phyloP scores from a whole-genome alignment of 1,139 yeast genomes.

The Geotrichum cucujoidarum region DNA sequence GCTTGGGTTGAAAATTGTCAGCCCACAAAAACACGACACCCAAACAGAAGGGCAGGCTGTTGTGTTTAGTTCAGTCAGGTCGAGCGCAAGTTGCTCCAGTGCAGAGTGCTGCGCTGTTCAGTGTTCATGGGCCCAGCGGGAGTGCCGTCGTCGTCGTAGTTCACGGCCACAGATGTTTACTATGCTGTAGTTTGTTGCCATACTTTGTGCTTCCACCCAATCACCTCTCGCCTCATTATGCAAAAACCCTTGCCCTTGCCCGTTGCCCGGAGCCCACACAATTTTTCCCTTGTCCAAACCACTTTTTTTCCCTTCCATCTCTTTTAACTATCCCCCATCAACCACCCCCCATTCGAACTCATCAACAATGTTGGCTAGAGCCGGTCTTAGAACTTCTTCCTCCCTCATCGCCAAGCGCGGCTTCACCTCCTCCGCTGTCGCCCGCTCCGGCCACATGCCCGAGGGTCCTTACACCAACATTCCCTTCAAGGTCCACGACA shows the following conservation, averaged over 20 bases:
- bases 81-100: too few relatives aligned
- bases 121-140: too few relatives aligned
- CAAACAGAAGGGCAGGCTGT: too few relatives aligned
- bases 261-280: not conserved
- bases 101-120: too few relatives aligned
- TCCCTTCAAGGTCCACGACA: conserved; percentile 89
- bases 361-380: conserved; percentile 23
- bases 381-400: conserved; percentile 26
- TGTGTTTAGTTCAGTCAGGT: too few relatives aligned
- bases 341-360: conserved; percentile 2
- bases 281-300: conserved; percentile 4
- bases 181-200: too few relatives aligned
- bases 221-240: too few relatives aligned
- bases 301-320: conserved; percentile 4
- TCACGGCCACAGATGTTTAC: too few relatives aligned
- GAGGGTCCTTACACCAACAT: conserved; percentile 87
- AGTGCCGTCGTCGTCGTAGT: too few relatives aligned
- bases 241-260: conserved; percentile 27
- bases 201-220: too few relatives aligned
- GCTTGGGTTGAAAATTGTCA: too few relatives aligned
- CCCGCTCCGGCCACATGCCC: conserved; percentile 49
- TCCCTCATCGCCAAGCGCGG: conserved; percentile 30
- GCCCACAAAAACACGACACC: too few relatives aligned
- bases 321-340: not conserved
- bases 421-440: conserved; percentile 31